These are phyloP conservation scores for Pseudogymnoascus sp. DNA, from an alignment of 2,329 filamentous ascomycete genomes.

Conservation along the genomic window DNA sequence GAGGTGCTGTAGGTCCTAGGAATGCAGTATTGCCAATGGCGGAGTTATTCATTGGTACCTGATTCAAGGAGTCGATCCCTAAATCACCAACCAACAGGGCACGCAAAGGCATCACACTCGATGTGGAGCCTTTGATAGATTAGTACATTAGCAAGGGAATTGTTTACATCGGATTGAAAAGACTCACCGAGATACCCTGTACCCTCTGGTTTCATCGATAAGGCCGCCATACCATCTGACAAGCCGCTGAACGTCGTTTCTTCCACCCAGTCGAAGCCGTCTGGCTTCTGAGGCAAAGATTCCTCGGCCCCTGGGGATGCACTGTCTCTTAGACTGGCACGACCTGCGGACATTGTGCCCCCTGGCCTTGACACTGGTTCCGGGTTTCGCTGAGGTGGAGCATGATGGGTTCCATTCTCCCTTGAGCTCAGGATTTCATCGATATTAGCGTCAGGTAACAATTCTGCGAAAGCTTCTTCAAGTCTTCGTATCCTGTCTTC, in stretches of 20 bases:
- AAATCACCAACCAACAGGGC: background rate
- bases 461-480: constrained; percentile 12
- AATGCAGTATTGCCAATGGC: background rate
- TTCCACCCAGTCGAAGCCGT: constrained; percentile 18
- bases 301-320: constrained; percentile 12
- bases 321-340: background rate
- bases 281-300: constrained; percentile 15
- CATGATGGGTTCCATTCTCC: background rate
- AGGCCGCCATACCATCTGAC: constrained; percentile 29
- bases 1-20: background rate
- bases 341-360: background rate
- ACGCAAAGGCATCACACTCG: background rate
- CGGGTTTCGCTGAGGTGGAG: background rate
- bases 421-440: constrained; percentile 11
- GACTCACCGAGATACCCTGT: constrained; percentile 27
- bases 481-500: constrained; percentile 16
- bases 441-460: constrained; percentile 17
- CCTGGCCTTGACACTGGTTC: background rate
- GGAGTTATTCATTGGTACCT: background rate
- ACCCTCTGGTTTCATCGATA: constrained; percentile 29
- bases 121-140: background rate
- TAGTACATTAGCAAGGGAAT: background rate
- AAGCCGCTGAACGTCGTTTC: constrained; percentile 11
- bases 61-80: background rate
- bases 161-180: background rate